Evolutionary conservation across 108 stramenopile species (phyloP), one percentile per base, ranked within the genome.

Genomic region (Pseudonitzschia multistriata): DNA sequence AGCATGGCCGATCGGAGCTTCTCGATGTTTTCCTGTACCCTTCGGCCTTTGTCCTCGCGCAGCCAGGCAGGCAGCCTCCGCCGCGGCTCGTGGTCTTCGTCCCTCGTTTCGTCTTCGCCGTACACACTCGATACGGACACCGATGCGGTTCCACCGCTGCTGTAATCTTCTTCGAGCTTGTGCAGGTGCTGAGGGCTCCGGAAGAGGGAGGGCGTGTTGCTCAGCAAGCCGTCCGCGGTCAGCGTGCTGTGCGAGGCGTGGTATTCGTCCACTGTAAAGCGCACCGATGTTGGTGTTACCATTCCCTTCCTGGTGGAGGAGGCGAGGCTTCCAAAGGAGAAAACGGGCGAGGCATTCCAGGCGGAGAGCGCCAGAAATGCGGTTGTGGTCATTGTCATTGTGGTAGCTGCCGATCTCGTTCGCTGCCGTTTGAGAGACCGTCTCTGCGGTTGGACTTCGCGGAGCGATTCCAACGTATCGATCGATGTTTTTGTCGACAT

Each of bases 31-130:
- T 64, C 24, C n/a, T 77, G 56, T 13, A 68, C 47, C 24, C 73
- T 55, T 28, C 70, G 74, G 14, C 60, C 63, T 49, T 78, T 60
- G 47, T 66, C 65, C 4, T 66, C 25, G 4, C 74, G 67, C 2
- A 83, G 42, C 82, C 82, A 83, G 34, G 67, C 34, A 3, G 82
- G 82, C 30, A 83, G n/a, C 35, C 17, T 13, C 19, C 33, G 35
- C 24, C 28, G 29, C 14, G 21, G 27, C 49, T 61, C 34, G 5
- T 52, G 39, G 35, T 47, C 29, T 19, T 17, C 49, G 35, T 59
- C 54, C 22, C 48, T n/a, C n/a, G n/a, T 14, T 24, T 66, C 37
- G n/a, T 37, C 19, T 48, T 55, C 54, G 7, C 27, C 14, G 29
- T 55, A 55, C 27, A 25, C 54, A 25, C 47, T 48, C 19, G 47